phyloP scores from a whole-genome alignment of 352 stramenopile genomes.

The Globisporangium uncinulatum region DNA sequence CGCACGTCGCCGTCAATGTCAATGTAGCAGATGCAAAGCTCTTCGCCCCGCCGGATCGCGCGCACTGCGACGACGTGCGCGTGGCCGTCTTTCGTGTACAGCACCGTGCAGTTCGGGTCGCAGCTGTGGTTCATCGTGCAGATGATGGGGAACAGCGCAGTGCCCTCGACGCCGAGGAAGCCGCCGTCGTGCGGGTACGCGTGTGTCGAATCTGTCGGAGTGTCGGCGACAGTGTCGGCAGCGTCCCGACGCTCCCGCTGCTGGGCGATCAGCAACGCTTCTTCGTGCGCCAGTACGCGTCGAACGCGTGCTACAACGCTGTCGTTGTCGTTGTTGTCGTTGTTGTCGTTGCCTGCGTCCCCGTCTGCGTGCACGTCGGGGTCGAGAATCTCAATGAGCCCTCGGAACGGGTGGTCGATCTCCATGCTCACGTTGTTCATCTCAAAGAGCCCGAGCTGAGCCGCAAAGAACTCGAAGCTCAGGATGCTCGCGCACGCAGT shows the following conservation, averaged over 20 bases:
- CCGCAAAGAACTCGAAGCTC: constrained; percentile 84
- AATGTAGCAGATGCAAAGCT: constrained; percentile 96
- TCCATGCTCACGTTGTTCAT: constrained; percentile 96
- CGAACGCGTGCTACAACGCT: constrained; percentile 34
- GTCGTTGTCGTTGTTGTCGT: constrained; percentile 4
- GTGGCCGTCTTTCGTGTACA: constrained; percentile 83
- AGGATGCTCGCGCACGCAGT: constrained; percentile 55
- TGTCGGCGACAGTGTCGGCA: constrained; percentile 80
- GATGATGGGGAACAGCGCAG: constrained; percentile 88
- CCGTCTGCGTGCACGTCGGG: constrained; percentile 29
- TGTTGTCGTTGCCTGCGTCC: constrained; percentile 20
- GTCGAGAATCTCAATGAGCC: constrained; percentile 68
- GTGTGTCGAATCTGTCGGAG: too few species aligned
- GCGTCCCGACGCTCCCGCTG: constrained; percentile 13
- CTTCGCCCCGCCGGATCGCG: constrained; percentile 79
- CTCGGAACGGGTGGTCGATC: constrained; percentile 74
- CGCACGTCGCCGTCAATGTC: constrained; percentile 73
- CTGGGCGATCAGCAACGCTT: constrained; percentile 16
- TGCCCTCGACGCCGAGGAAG: constrained; percentile 88
- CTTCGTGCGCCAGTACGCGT: constrained; percentile 36
- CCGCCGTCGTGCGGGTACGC: not conserved
- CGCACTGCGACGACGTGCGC: constrained; percentile 71
- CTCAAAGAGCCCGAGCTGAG: constrained; percentile 93
- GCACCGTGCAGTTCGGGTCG: constrained; percentile 88
- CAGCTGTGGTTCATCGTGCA: constrained; percentile 98